These are phyloP conservation scores for Teratosphaeria nubilosa DNA, from an alignment of 2,329 filamentous ascomycete species.

Conservation along the genomic window DNA sequence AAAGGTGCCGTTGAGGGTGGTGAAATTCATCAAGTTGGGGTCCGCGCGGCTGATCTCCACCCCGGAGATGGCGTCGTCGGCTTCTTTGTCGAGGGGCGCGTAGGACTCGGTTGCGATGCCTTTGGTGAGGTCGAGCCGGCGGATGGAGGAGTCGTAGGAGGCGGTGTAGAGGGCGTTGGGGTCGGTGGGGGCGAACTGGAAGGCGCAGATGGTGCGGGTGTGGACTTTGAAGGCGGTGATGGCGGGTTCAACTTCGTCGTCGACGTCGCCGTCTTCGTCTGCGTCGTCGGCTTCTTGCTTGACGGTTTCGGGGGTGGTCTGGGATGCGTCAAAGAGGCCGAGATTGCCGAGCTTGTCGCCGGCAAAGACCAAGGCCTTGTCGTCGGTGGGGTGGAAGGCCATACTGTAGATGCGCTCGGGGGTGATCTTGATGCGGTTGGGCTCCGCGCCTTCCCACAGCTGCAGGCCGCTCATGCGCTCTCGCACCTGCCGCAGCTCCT, in stretches of 20 bases:
- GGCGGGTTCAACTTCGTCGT: slow-evolving; percentile 57
- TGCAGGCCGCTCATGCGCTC: slow-evolving; percentile 66
- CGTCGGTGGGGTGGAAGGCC: slow-evolving; percentile 74
- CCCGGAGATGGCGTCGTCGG: slow-evolving; percentile 72
- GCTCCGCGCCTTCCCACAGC: slow-evolving; percentile 74
- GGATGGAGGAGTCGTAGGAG: slow-evolving; percentile 88
- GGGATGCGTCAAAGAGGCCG: slow-evolving; percentile 82
- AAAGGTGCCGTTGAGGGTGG: slow-evolving; percentile 70
- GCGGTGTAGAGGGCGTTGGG: slow-evolving; percentile 68
- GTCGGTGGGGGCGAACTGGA: slow-evolving; percentile 66
- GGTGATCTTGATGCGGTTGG: slow-evolving; percentile 81
- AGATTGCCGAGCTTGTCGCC: slow-evolving; percentile 89
- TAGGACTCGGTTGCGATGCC: slow-evolving; percentile 73
- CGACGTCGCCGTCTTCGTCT: slow-evolving; percentile 59
- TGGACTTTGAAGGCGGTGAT: slow-evolving; percentile 88
- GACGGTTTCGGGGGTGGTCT: slow-evolving; percentile 41
- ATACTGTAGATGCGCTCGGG: slow-evolving; percentile 81
- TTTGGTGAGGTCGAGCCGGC: slow-evolving; percentile 73
- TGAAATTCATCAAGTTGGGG: slow-evolving; percentile 71
- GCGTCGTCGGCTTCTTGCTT: slow-evolving; percentile 43
- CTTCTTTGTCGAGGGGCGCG: slow-evolving; percentile 57
- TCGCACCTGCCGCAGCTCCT: slow-evolving; percentile 61
- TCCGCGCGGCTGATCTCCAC: slow-evolving; percentile 67
- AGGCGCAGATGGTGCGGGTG: slow-evolving; percentile 74
- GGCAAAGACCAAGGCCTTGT: slow-evolving; percentile 83